Base-by-base conservation (phyloP, 2,329 filamentous ascomycete genomes). In the Pseudogymnoascus sp. region DNA sequence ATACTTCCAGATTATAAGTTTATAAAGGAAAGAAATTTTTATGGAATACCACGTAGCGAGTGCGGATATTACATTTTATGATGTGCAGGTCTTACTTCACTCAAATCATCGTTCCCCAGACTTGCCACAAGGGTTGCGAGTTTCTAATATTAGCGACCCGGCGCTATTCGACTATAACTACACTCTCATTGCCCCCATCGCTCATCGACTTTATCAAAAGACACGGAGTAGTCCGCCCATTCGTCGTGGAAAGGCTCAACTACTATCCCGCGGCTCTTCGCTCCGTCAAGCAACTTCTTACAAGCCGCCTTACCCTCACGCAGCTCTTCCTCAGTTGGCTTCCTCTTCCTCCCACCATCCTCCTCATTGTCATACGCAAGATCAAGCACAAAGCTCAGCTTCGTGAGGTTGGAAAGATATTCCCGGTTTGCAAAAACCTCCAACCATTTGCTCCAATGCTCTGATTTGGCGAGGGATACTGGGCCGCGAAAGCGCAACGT, bases 351-450 rank as follows among this genome's bases (percentile, higher is more conserved):
- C 43, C 47, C 47, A 0, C 5, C 9, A 6, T 20, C 11, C 25
- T 30, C n/a, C 9, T 20, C 11, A 54, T 32, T 5, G 0, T 32
- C 28, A 54, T 54, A 54, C 9, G 47, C 47, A 61, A 75, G 75
- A 0, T 70, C 47, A 7, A 54, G 47, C 47, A 54, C 47, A 7
- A 54, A 54, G 28, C 47, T 54, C 47, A 54, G 16, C 28, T 5
- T 54, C 14, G 7, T 20, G 47, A 54, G 47, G 9, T 54, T 54
- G n/a, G 47, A 25, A 14, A 54, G 47, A 16, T 54, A 54, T 25
- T 54, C n/a, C n/a, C 25, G 47, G 28, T 54, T 54, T 54, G 47
- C 47, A 4, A 54, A 54, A 4, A n/a, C 47, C 28, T 54, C 47
- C 7, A 54, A 3, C 47, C 47, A 54, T 32, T 54, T 54, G 1